These are phyloP conservation scores for Pilobolus umbonatus DNA, from an alignment of 192 early-diverging fungal species.

Conservation along the genomic window DNA sequence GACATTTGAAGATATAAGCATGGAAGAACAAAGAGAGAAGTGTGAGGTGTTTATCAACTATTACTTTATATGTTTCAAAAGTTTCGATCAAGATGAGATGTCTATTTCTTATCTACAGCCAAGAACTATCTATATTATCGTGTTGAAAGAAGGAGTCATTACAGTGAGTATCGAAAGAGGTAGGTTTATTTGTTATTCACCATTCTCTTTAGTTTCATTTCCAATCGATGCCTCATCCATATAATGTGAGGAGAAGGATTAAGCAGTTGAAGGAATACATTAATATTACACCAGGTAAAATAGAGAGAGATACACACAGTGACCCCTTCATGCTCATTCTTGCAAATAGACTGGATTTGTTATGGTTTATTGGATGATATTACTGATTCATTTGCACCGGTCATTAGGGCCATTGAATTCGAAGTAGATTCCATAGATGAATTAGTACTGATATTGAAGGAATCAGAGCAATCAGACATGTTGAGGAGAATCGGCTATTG, in stretches of 20 bases:
- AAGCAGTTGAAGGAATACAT: conserved; percentile 82
- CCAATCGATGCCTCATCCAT: conserved; percentile 69
- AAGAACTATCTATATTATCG: conserved; percentile 60
- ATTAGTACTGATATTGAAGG: conserved; percentile 85
- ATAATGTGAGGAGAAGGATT: conserved; percentile 82
- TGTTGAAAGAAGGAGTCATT: conserved; percentile 68
- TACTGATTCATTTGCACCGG: conserved; percentile 87
- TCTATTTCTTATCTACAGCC: conserved; percentile 63
- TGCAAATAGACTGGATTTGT: conserved; percentile 83
- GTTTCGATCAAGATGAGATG: conserved; percentile 66
- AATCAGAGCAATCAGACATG: conserved; percentile 85
- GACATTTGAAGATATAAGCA: conserved; percentile 88
- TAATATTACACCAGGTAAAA: conserved; percentile 68
- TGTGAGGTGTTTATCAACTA: conserved; percentile 90
- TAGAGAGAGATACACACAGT: background rate
- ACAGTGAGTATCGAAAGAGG: conserved; percentile 38
- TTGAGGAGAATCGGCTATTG: conserved; percentile 70
- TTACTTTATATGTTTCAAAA: conserved; percentile 89
- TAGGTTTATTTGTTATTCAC: background rate
- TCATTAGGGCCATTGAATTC: conserved; percentile 83
- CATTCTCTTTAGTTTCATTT: conserved; percentile 69
- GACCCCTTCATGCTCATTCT: background rate
- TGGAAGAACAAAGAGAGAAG: conserved; percentile 89
- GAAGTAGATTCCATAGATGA: conserved; percentile 98
- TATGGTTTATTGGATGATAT: conserved; percentile 97